phyloP scores from a whole-genome alignment of 108 stramenopile genomes.

The Nitzschia sp. region DNA sequence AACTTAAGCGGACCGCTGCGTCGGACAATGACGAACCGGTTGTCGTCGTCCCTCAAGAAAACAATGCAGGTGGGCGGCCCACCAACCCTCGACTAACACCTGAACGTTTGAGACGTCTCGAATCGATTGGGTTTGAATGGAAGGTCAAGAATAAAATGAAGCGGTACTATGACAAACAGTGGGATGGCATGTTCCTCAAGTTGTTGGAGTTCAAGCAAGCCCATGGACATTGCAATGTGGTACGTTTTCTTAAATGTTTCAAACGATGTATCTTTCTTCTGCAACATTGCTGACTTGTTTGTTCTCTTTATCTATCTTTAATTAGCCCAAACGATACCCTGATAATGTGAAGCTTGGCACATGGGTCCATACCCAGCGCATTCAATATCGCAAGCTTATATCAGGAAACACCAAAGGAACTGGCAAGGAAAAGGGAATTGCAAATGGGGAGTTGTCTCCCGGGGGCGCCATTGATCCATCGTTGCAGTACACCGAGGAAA shows the following conservation, averaged over 20 bases:
- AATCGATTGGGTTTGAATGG: slow-evolving; percentile 76
- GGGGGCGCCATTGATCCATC: neutral
- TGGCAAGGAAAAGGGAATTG: neutral
- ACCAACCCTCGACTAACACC: slow-evolving; percentile 53
- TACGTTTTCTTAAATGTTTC: no score
- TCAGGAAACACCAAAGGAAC: slow-evolving; percentile 26
- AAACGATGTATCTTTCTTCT: no score
- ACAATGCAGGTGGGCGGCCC: neutral
- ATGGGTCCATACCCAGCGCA: slow-evolving; percentile 56
- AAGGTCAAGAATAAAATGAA: slow-evolving; percentile 60
- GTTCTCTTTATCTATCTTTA: neutral
- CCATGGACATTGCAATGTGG: slow-evolving; percentile 50
- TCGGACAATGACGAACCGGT: neutral
- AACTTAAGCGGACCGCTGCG: slow-evolving; percentile 8
- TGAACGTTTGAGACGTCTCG: slow-evolving; percentile 55
- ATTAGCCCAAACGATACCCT: slow-evolving; percentile 54
- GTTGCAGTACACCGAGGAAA: neutral
- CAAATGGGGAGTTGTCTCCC: neutral
- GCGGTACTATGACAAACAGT: slow-evolving; percentile 48
- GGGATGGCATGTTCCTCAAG: slow-evolving; percentile 58
- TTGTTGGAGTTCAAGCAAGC: slow-evolving; percentile 41
- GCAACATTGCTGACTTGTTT: neutral
- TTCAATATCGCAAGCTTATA: slow-evolving; percentile 50
- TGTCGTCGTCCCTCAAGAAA: neutral
- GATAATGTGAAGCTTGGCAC: slow-evolving; percentile 46